A percentile compares a stretch with the other conserved stretches of the same genome.
phyloP scores from a whole-genome alignment of 352 stramenopile genomes.

The Phytophthora multivora region DNA sequence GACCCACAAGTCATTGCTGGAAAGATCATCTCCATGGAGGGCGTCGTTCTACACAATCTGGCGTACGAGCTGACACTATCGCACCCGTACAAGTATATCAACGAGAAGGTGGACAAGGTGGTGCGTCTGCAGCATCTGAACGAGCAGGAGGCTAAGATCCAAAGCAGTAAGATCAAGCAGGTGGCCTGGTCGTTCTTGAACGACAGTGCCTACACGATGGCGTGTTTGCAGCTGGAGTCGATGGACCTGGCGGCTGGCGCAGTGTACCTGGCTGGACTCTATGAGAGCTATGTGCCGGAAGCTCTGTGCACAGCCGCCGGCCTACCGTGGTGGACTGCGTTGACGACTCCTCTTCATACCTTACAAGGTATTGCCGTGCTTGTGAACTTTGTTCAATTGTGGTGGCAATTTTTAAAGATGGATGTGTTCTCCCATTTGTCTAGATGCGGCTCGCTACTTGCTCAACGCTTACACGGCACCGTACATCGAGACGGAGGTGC shows the following conservation, averaged over 20 bases:
- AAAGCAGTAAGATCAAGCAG: slow-evolving; percentile 84
- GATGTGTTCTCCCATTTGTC: slow-evolving; percentile 54
- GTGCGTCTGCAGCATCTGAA: slow-evolving; percentile 65
- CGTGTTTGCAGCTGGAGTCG: slow-evolving; percentile 79
- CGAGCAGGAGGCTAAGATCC: slow-evolving; percentile 53
- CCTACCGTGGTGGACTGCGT: slow-evolving; percentile 73
- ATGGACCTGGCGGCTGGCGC: slow-evolving; percentile 74
- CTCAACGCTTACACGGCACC: slow-evolving; percentile 78
- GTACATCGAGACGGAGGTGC: slow-evolving; percentile 81
- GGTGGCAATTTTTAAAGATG: slow-evolving; percentile 67
- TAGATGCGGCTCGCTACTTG: slow-evolving; percentile 82
- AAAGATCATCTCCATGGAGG: slow-evolving; percentile 88
- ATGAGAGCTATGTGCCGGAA: slow-evolving; percentile 80
- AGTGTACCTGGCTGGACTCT: slow-evolving; percentile 84
- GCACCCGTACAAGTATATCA: slow-evolving; percentile 89
- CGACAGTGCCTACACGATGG: slow-evolving; percentile 84
- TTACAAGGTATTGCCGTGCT: slow-evolving; percentile 79
- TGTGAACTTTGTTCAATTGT: slow-evolving; percentile 45
- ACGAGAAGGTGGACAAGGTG: slow-evolving; percentile 87
- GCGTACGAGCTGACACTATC: slow-evolving; percentile 85
- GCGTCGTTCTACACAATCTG: slow-evolving; percentile 80
- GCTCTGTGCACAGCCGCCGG: slow-evolving; percentile 57
- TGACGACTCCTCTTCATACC: slow-evolving; percentile 70
- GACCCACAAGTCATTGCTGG: slow-evolving; percentile 64
- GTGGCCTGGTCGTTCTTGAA: slow-evolving; percentile 91